Evolutionary conservation across 352 stramenopile species (phyloP), one percentile per base, ranked within the genome.

Genomic region (Phytopythium cucurbitacearum): DNA sequence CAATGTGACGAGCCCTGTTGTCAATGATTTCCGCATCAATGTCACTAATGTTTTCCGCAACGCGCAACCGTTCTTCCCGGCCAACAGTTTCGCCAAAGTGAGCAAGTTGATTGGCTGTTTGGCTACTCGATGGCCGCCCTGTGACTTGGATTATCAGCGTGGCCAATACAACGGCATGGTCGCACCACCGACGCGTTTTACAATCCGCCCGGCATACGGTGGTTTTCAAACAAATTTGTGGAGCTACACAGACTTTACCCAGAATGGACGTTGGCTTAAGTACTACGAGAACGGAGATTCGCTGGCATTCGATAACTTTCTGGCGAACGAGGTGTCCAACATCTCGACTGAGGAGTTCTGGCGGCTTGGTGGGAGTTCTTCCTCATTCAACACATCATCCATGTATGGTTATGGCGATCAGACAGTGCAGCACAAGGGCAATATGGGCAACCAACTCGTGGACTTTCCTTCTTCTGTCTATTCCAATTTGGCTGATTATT

Each of bases 91-190:
- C 45, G 45, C 40, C 7, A 62, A 62, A 5, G 63, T 76, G 21
- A 53, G 62, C n/a, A 51, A 43, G 12, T 52, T 81, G 7, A 44
- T 80, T 8, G 40, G 39, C 3, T 85, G 71, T 58, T 34, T 75
- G 34, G 57, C 58, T 0, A 46, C 54, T 11, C 41, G 46, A 10
- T 59, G 38, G 7, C 40, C 52, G 1, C 7, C 36, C 4, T 80
- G 71, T 11, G n/a, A 59, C 6, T 15, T 67, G 13, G 63, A 67
- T 34, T 46, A 21, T 59, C 65, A 48, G 4, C 40, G 39, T 59
- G 49, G 51, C n/a, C 35, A 36, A 36, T 36, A 40, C 9, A 54
- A 44, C 38, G 0, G 41, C 37, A 45, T n/a, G 21, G 12, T 13
- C 16, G 48, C 42, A 46, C 15, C 43, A 5, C 28, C 48, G 10